Percentiles rank a stretch among this genome's conserved stretches.
Conservation (phyloP, 1,284 basidiomycete species). For the Cutaneotrichosporon sp. region DNA sequence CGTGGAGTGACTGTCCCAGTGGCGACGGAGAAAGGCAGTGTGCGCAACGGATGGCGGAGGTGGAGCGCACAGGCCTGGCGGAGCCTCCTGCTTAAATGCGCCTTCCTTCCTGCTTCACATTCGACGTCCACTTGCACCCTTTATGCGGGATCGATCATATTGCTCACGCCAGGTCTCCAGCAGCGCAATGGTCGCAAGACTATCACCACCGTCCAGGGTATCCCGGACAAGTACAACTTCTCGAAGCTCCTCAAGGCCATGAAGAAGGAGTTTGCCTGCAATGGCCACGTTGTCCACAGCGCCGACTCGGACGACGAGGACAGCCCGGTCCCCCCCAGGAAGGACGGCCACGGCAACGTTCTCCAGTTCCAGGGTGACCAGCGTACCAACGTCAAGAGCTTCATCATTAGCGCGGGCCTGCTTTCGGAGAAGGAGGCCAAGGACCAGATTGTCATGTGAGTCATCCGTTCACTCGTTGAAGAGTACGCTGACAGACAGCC, state of each 20-base stretch:
- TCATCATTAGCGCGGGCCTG: constrained; percentile 65
- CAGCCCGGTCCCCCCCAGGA: constrained; percentile 59
- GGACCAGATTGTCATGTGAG: constrained; percentile 54
- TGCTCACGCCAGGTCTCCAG: constrained; percentile 65
- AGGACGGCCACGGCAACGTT: constrained; percentile 94
- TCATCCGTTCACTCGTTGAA: constrained; percentile 7
- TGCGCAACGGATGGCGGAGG: not conserved
- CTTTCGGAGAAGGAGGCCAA: constrained; percentile 54
- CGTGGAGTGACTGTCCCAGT: not conserved
- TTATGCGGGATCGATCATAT: not conserved
- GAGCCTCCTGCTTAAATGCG: not conserved
- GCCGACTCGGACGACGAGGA: constrained; percentile 50
- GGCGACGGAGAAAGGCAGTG: not conserved
- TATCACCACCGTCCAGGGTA: constrained; percentile 93
- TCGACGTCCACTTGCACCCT: not conserved
- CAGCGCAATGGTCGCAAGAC: constrained; percentile 99
- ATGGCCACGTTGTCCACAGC: constrained; percentile 81
- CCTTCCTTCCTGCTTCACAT: not conserved
- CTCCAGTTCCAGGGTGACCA: constrained; percentile 99
- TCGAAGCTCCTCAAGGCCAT: constrained; percentile 99
- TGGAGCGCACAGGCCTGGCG: not conserved
- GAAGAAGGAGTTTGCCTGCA: constrained; percentile 99
- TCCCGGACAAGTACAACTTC: constrained; percentile 93
- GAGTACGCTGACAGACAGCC: not conserved
- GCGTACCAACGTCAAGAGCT: constrained; percentile 81